Evolutionary conservation across 768 basidiomycete species (phyloP), one percentile per base, ranked within the genome.

Genomic region (Polyporus arcularius): DNA sequence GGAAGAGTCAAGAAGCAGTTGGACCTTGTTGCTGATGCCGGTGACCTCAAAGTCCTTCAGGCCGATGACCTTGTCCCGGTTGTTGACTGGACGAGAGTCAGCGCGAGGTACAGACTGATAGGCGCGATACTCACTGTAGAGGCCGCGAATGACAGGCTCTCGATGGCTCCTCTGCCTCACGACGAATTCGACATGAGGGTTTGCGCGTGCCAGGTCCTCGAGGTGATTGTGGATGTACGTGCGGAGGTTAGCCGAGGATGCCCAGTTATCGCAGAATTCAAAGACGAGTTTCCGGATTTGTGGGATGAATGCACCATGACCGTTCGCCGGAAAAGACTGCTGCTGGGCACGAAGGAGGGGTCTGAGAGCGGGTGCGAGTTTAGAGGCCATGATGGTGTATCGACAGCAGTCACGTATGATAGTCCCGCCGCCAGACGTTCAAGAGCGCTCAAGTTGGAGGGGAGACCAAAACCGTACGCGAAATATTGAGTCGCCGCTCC

Each of bases 161-260:
- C 82, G 84, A 41, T 86, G 82, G 61, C 85, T 83, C 62, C 90
- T 80, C 74, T 91, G 86, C 71, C 82, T 85, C 49, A 95, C 85
- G 49, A 94, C 91, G 57, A 96, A 76, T 72, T 96, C 93, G 62
- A 94, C 89, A 69, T 92, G 88, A 0, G 93, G 91, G 73, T 94
- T 86, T 58, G 81, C 72, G 57, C 79, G 79, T 6, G 94, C 94
- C 62, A 94, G 75, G 15, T 75, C 64, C 68, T 86, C 81, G 57
- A 92, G 78, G 62, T 86, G 79, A 57, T 82, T 85, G 68, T 78
- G 73, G 68, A 96, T 75, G 72, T 83, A 95, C 30, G 79, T 81
- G 67, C 93, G 87, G 7, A 90, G 80, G 69, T 86, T 85, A 47
- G 80, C 74, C 0, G 91, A 93, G 4, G 91, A 87, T 1, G 89